Evolutionary conservation across 345 rosid species (phyloP).

Genomic region (Dipteronia sinensis): DNA sequence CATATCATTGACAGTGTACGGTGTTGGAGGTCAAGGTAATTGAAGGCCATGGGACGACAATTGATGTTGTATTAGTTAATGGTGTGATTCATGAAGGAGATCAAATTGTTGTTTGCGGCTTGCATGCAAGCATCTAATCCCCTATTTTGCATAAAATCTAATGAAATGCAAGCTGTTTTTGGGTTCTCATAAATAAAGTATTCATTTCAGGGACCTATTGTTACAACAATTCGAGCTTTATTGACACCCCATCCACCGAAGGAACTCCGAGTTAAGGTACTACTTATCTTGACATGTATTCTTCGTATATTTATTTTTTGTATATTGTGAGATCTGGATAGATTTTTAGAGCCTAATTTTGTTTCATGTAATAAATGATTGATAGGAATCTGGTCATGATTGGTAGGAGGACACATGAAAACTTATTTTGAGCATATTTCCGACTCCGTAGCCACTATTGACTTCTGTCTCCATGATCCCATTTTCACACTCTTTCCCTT

Average conservation of each 20-base stretch:
- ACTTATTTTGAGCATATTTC: no score
- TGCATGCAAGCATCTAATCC: conserved; percentile 63
- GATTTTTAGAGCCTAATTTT: no score
- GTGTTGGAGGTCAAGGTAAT: conserved; percentile 94
- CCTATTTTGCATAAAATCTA: not conserved
- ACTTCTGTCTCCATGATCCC: no score
- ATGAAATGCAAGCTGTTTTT: conserved; percentile 4
- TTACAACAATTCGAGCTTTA: conserved; percentile 79
- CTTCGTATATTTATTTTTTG: not conserved
- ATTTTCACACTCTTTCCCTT: no score
- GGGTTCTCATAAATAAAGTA: conserved; percentile 10
- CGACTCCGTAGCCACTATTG: no score
- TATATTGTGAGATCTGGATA: no score
- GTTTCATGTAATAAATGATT: no score
- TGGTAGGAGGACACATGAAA: no score
- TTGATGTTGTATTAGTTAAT: conserved; percentile 89
- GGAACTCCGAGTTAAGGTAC: conserved; percentile 92
- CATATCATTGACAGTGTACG: conserved; percentile 62
- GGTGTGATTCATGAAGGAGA: conserved; percentile 94
- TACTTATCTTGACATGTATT: conserved; percentile 3
- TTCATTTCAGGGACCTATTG: conserved; percentile 77
- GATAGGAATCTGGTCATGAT: no score
- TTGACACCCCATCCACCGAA: conserved; percentile 98
- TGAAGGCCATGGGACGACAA: conserved; percentile 95
- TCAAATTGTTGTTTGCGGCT: conserved; percentile 92